Percentiles rank a stretch among this genome's conserved stretches.
These are phyloP conservation scores for Syzygium grande DNA, from an alignment of 345 rosid species.

Conservation along the genomic window DNA sequence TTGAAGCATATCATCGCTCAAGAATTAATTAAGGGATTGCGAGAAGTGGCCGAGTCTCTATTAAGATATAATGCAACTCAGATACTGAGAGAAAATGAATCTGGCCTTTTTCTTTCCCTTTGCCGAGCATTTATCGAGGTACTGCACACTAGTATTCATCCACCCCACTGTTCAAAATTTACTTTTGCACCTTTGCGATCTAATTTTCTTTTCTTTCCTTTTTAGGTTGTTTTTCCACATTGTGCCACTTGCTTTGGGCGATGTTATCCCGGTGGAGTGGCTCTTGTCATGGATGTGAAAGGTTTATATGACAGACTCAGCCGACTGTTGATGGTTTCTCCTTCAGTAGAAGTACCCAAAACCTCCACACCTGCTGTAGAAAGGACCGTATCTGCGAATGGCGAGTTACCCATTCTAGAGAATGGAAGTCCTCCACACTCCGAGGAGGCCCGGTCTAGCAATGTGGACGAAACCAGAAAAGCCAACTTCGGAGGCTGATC, in stretches of 20 bases:
- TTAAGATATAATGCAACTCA: constrained; percentile 82
- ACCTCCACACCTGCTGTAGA: constrained; percentile 24
- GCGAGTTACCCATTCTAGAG: constrained; percentile 19
- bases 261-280: constrained; percentile 83
- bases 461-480: constrained; percentile 16
- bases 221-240: constrained; percentile 78
- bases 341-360: constrained; percentile 45
- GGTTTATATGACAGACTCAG: constrained; percentile 48
- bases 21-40: constrained; percentile 75
- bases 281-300: constrained; percentile 70
- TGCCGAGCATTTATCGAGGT: constrained; percentile 92
- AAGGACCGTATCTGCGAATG: constrained; percentile 32
- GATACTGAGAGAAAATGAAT: constrained; percentile 85
- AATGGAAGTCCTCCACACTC: constrained; percentile 36
- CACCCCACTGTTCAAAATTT: neutral
- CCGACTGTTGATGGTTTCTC: constrained; percentile 44
- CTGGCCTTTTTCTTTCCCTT: constrained; percentile 76
- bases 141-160: neutral
- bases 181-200: neutral
- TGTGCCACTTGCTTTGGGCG: constrained; percentile 87
- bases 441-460: constrained; percentile 18
- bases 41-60: constrained; percentile 71
- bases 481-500: constrained; percentile 6
- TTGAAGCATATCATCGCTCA: constrained; percentile 68
- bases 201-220: neutral